A percentile compares a stretch with the other conserved stretches of the same genome.
These are phyloP conservation scores for Rubia yunnanensis DNA, from an alignment of 257 asterid species.

Conservation along the genomic window DNA sequence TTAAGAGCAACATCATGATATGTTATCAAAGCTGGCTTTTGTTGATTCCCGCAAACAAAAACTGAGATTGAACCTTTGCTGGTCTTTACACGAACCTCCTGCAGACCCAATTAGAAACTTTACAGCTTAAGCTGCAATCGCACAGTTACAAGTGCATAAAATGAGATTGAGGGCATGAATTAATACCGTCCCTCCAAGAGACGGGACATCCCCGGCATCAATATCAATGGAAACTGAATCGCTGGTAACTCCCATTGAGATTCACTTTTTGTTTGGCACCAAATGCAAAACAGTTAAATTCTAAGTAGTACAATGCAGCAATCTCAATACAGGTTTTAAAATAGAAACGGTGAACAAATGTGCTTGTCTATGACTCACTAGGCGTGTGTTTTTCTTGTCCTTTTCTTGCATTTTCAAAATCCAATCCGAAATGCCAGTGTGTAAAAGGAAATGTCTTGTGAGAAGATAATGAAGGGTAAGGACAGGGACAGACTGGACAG, in stretches of 20 bases:
- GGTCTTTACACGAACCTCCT: conserved; percentile 26
- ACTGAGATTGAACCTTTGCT: conserved; percentile 25
- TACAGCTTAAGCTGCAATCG: too few relatives aligned
- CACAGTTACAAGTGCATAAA: neutral
- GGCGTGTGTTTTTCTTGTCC: neutral
- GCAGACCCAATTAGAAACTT: neutral
- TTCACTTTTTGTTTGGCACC: neutral
- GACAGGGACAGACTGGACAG: conserved; percentile 1
- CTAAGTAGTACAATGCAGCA: conserved; percentile 3
- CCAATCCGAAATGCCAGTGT: neutral
- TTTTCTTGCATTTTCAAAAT: neutral
- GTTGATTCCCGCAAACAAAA: conserved; percentile 18
- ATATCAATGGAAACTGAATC: conserved; percentile 16
- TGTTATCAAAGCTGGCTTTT: conserved; percentile 26
- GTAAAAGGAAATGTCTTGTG: neutral
- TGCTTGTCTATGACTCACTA: neutral
- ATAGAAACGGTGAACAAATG: neutral
- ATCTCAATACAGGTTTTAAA: neutral
- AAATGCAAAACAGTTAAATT: neutral
- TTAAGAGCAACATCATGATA: conserved; percentile 28
- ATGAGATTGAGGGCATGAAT: conserved; percentile 1
- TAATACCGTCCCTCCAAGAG: conserved; percentile 18
- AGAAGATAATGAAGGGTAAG: neutral
- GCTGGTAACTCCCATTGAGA: conserved; percentile 11
- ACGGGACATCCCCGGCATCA: conserved; percentile 7